Evolutionary conservation across 768 basidiomycete genomes (phyloP), one percentile per base, ranked within the genome.

Genomic region (Daedaleopsis nitida): DNA sequence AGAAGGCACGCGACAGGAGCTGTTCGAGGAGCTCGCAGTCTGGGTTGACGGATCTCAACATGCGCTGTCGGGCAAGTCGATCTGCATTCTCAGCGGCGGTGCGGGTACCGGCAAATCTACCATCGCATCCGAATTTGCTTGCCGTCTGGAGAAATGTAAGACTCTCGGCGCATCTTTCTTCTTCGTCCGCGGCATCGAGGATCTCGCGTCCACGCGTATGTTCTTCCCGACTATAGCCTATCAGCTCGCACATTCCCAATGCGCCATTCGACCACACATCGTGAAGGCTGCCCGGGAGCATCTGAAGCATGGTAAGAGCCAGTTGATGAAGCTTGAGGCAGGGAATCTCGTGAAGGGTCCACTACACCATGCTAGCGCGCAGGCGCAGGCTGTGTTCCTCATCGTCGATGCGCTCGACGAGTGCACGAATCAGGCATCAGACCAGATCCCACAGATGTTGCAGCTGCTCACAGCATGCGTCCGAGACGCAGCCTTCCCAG

Each of bases 61-160:
- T 12, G 39, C 13, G 11, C 39, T 42, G 10, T 23, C 21, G 19
- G 21, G 23, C 19, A 23, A 23, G 2, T 11, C 51, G n/a, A 39
- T 77, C 7, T 68, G 69, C 47, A 72, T 72, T 66, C 61, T 79
- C 32, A 59, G 54, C 50, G 77, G 74, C 39, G 63, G 65, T 16
- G 75, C 77, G 13, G 78, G 78, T 11, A 67, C 63, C 11, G 78
- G 78, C 11, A 79, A 78, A 63, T 76, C 76, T 2, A 62, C 76
- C 24, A 74, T 80, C 17, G 70, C 76, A 7, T 70, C 74, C 39
- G 73, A 75, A 7, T 61, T 78, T n/a, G 72, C 73, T 14, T 19
- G 65, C 6, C 57, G 55, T 19, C 66, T 71, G 14, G 52, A 63
- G 16, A 49, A 67, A 5, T 47, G 57, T 14, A 60, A 64, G 3